Percentiles rank a stretch among this genome's conserved stretches.
phyloP scores from a whole-genome alignment of 192 early-diverging fungal genomes.

The Coemansia sp. region DNA sequence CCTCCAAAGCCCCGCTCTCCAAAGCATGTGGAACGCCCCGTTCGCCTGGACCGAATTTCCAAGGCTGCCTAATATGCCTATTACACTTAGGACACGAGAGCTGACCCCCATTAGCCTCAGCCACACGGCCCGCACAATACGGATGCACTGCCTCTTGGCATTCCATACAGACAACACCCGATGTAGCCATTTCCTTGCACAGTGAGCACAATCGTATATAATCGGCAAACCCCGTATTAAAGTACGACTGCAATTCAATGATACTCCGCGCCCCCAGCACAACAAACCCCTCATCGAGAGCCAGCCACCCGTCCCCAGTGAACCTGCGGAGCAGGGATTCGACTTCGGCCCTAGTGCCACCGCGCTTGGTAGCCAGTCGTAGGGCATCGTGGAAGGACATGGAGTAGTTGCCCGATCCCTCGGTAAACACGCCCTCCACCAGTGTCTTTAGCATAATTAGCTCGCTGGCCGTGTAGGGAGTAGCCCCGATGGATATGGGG shows the following conservation, averaged over 20 bases:
- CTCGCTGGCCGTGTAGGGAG: conserved; percentile 20
- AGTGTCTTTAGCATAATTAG: conserved; percentile 28
- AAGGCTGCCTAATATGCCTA: conserved; percentile 8
- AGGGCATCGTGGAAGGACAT: conserved; percentile 25
- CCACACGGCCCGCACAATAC: conserved; percentile 27
- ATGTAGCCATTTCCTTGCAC: conserved; percentile 39
- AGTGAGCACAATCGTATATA: conserved; percentile 26
- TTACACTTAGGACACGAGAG: conserved; percentile 28
- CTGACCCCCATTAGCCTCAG: not conserved
- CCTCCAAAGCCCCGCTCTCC: not conserved
- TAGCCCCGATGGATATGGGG: conserved; percentile 13
- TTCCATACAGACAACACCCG: conserved; percentile 20
- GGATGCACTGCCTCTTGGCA: conserved; percentile 31
- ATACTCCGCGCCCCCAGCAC: conserved; percentile 20
- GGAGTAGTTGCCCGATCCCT: conserved; percentile 27
- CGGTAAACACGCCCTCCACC: conserved; percentile 25
- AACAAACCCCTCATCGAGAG: conserved; percentile 3
- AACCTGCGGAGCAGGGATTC: conserved; percentile 3
- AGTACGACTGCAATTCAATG: conserved; percentile 38
- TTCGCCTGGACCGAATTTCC: conserved; percentile 29
- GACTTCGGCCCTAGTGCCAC: not conserved
- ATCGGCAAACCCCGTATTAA: conserved; percentile 24
- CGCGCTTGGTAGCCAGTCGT: not conserved
- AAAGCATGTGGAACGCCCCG: conserved; percentile 12
- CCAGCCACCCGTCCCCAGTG: conserved; percentile 23